A percentile compares a stretch with the other conserved stretches of the same genome.
These are phyloP conservation scores for Cornus florida DNA, from an alignment of 148 eudicot species.

Conservation along the genomic window DNA sequence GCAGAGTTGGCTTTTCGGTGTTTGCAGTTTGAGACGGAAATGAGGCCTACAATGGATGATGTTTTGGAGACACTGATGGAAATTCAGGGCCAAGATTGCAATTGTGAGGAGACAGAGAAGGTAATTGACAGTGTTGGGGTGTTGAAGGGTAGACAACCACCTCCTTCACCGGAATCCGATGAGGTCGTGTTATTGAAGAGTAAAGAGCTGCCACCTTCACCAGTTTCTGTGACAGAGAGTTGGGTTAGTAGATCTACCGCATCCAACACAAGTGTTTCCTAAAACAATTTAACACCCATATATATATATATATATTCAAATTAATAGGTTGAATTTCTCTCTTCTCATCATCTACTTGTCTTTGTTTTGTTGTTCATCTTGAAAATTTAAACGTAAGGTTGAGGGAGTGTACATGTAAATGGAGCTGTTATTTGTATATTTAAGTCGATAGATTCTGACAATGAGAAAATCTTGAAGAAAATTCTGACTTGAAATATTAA, in stretches of 20 bases:
- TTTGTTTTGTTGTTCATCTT: background rate
- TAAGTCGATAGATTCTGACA: no score
- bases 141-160: slow-evolving; percentile 8
- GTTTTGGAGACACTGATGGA: slow-evolving; percentile 41
- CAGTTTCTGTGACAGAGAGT: slow-evolving; percentile 38
- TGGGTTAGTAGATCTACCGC: slow-evolving; percentile 48
- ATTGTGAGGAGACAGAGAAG: background rate
- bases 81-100: slow-evolving; percentile 30
- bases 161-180: slow-evolving; percentile 25
- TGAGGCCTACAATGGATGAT: slow-evolving; percentile 69
- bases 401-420: background rate
- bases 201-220: slow-evolving; percentile 27
- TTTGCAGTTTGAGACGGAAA: no score
- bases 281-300: background rate
- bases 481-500: no score
- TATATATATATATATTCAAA: no score
- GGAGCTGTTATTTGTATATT: background rate
- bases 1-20: slow-evolving; percentile 72
- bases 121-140: slow-evolving; percentile 12
- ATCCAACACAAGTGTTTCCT: slow-evolving; percentile 25
- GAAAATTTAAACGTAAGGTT: background rate
- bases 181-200: slow-evolving; percentile 37
- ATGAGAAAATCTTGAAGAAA: no score
- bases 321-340: background rate
- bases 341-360: background rate